Evolutionary conservation across 345 rosid genomes (phyloP), one percentile per base, ranked within the genome.

Genomic region (Excoecaria agallocha): DNA sequence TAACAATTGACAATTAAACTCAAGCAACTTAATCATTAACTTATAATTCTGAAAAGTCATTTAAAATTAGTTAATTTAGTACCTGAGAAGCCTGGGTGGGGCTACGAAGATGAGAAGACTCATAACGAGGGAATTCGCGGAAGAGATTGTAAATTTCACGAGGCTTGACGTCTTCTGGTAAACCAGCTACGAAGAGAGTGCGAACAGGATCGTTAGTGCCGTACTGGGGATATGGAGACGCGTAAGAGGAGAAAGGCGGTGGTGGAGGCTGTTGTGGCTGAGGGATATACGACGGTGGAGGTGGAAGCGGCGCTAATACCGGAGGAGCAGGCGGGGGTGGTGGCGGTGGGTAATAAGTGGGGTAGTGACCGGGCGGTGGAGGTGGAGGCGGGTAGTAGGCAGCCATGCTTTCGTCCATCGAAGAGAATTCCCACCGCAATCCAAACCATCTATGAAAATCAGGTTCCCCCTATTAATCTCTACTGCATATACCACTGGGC

Each of bases 61-160:
- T 62, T 16, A 24, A 63, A 63, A 64, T 20, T 13, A 64, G 37
- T 43, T n/a, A n/a, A 3, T 37, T 41, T 2, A 8, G 54, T 52
- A 85, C 92, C 91, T 85, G 91, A 56, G 86, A 82, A 61, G 71
- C 79, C 54, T 87, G 85, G 15, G 84, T 70, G 12, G 93, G 81
- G 79, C 60, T 79, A 4, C 96, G 91, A 71, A 92, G 90, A 77
- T 92, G 92, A 50, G 97, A 92, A 74, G 93, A 92, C 68, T 89
- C 95, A 68, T 88, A 94, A 70, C 98, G 98, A 1, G 90, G 93
- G 71, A 89, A 92, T 72, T 92, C 98, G 3, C 95, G 87, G 79
- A 94, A 94, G 4, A 92, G 87, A 80, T 93, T 91, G 48, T 92
- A 92, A 78, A 94, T 88, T 85, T 94, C 98, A 25, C 97, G 90